Evolutionary conservation across 1,139 yeast species (phyloP).

Genomic region (Saccharomycopsis crataegensis): DNA sequence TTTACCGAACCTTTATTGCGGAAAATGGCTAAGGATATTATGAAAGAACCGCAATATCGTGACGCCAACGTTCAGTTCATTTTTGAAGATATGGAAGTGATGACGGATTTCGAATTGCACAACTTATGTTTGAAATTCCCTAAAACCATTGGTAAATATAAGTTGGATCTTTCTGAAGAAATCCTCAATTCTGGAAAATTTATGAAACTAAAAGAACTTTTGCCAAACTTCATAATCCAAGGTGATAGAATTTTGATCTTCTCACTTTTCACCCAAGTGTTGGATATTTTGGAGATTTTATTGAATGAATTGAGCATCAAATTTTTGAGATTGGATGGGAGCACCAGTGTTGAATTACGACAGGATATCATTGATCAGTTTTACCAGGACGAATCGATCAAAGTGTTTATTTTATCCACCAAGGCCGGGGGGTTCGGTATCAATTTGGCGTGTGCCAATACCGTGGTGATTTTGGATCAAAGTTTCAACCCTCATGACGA

Average conservation of each 20-base stretch:
- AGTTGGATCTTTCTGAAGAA: slow-evolving; percentile 42
- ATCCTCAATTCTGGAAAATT: slow-evolving; percentile 81
- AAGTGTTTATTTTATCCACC: slow-evolving; percentile 82
- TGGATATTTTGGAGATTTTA: slow-evolving; percentile 79
- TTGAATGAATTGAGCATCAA: slow-evolving; percentile 58
- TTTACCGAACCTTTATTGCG: slow-evolving; percentile 49
- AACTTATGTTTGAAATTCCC: slow-evolving; percentile 69
- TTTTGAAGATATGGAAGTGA: slow-evolving; percentile 90
- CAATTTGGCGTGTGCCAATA: slow-evolving; percentile 90
- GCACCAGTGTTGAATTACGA: slow-evolving; percentile 84
- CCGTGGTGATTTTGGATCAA: slow-evolving; percentile 85
- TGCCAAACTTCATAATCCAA: slow-evolving; percentile 48
- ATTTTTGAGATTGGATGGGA: slow-evolving; percentile 87
- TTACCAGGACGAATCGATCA: slow-evolving; percentile 74
- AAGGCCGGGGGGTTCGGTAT: slow-evolving; percentile 99
- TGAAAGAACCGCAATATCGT: slow-evolving; percentile 74
- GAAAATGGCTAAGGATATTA: slow-evolving; percentile 69
- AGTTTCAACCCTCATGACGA: slow-evolving; percentile 98
- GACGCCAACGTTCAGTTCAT: slow-evolving; percentile 69
- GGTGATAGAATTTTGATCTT: slow-evolving; percentile 76
- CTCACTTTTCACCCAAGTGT: slow-evolving; percentile 86
- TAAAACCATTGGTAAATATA: slow-evolving; percentile 47
- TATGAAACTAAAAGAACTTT: slow-evolving; percentile 43
- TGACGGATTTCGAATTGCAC: slow-evolving; percentile 88
- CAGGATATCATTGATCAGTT: slow-evolving; percentile 88